Conservation (phyloP, 31 red algal species). For the Porphyra umbilicalis region DNA sequence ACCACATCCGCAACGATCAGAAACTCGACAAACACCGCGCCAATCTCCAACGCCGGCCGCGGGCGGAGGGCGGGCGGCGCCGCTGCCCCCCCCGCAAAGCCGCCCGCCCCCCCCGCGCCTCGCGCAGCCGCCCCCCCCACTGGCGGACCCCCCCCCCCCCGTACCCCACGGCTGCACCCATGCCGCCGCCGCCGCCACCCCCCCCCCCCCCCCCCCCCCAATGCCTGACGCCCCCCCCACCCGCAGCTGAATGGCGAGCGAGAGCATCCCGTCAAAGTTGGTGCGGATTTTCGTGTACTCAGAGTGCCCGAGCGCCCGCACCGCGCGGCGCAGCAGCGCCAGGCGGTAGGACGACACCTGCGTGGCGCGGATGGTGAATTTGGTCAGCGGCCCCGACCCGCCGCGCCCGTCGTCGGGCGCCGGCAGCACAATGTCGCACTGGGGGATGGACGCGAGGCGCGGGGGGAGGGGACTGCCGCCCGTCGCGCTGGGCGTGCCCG, state of each 20-base stretch:
- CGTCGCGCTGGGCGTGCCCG: background rate
- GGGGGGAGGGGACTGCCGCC: background rate
- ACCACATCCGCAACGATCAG: slow-evolving; percentile 49
- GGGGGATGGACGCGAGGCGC: background rate
- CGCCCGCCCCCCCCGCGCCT: slow-evolving; percentile 8
- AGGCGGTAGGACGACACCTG: slow-evolving; percentile 27
- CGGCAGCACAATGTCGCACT: slow-evolving; percentile 8
- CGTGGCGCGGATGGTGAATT: slow-evolving; percentile 19
- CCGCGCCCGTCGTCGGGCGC: slow-evolving; percentile 14
- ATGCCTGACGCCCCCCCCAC: background rate
- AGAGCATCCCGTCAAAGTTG: slow-evolving; percentile 43
- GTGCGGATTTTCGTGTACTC: slow-evolving; percentile 54
- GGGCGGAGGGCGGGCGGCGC: background rate
- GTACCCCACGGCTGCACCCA: slow-evolving; percentile 13
- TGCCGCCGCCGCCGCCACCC: slow-evolving; percentile 15
- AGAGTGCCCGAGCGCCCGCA: slow-evolving; percentile 18
- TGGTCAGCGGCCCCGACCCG: slow-evolving; percentile 17
- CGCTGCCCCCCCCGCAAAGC: background rate
- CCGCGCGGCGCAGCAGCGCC: slow-evolving; percentile 22
- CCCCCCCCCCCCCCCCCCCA: background rate
- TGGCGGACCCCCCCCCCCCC: background rate
- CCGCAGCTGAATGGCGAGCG: slow-evolving; percentile 35
- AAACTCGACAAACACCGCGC: slow-evolving; percentile 51
- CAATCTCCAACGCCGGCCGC: background rate
- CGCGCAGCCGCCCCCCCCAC: background rate